Evolutionary conservation across 2,329 filamentous ascomycete species (phyloP), one percentile per base, ranked within the genome.

Genomic region (Talaromyces sp.): DNA sequence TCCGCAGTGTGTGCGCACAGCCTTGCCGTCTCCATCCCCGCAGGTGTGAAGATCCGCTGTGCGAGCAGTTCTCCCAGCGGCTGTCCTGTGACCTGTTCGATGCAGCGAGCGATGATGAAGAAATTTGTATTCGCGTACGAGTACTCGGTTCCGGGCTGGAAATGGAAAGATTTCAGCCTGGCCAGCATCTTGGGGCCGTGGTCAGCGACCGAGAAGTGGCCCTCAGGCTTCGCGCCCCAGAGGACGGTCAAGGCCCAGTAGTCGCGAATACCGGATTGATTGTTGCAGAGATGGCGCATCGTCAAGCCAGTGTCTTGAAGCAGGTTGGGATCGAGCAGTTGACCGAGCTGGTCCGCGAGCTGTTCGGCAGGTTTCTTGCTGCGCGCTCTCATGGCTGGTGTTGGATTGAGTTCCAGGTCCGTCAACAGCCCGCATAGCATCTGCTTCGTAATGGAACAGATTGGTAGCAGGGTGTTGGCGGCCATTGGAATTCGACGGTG

Each of bases 381-480:
- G n/a, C 66, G 67, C 19, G 62, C 66, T 11, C 61, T 64, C 64
- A 76, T 70, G 8, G 60, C 55, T 0, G 69, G 64, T 0, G 72
- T 69, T 4, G 75, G 70, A 11, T 75, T 70, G 5, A 68, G 66
- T 49, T 74, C 63, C 7, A 80, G 64, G 43, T 74, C 73, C 4
- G 71, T 64, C 54, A 79, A 60, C 4, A 75, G 62, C 5, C 73
- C 68, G 58, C 77, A 79, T 1, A 78, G 65, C 66, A 79, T 76
- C 57, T 81, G 78, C 64, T 81, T 81, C 2, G 77, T 74, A 61
- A 80, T 80, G 6, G 78, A 80, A 64, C 78, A 81, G 59, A 81
- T 80, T 11, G 78, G 78, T 21, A 80, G 64, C 10, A 70, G 68
- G 1, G 71, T 79, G 4, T 73, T 60, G 4, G 72, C 49, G 0